Evolutionary conservation across 306 rosid genomes (phyloP).

Genomic region (Cicer bijugum): DNA sequence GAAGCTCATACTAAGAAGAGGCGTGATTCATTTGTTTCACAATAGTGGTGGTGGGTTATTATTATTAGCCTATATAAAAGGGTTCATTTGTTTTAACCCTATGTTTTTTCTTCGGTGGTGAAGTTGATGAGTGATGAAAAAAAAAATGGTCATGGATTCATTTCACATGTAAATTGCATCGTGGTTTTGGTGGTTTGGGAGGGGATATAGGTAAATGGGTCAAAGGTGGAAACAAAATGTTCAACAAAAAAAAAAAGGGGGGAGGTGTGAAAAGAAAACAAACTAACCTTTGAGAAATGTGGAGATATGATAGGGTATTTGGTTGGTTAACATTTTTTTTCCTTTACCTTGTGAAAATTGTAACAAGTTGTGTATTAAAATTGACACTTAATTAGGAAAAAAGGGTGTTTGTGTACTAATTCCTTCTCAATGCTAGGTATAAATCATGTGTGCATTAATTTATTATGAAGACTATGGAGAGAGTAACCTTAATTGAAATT

Average conservation of each 20-base stretch:
- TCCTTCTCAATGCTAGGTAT: conserved; percentile 28
- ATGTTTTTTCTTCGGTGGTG: conserved; percentile 16
- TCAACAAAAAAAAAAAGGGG: neutral
- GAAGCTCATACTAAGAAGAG: conserved; percentile 78
- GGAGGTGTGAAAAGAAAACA: neutral
- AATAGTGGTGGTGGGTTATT: neutral
- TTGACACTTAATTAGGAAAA: conserved; percentile 42
- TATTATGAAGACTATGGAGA: too few relatives aligned
- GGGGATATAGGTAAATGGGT: conserved; percentile 7
- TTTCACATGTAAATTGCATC: neutral
- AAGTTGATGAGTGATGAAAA: conserved; percentile 4
- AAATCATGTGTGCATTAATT: too few relatives aligned
- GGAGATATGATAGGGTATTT: conserved; percentile 41
- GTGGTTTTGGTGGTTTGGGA: conserved; percentile 36
- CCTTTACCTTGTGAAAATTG: conserved; percentile 23
- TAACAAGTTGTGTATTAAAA: conserved; percentile 34
- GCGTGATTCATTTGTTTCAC: conserved; percentile 52
- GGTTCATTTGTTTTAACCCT: conserved; percentile 21
- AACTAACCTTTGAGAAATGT: conserved; percentile 39
- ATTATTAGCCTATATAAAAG: neutral
- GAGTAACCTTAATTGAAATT: too few relatives aligned
- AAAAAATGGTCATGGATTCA: neutral
- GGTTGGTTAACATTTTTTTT: conserved; percentile 37
- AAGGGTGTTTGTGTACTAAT: conserved; percentile 1
- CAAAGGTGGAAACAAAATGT: conserved; percentile 27